Evolutionary conservation across 2,329 filamentous ascomycete species (phyloP), one percentile per base, ranked within the genome.

Genomic region (Proliferodiscus dingleyae): DNA sequence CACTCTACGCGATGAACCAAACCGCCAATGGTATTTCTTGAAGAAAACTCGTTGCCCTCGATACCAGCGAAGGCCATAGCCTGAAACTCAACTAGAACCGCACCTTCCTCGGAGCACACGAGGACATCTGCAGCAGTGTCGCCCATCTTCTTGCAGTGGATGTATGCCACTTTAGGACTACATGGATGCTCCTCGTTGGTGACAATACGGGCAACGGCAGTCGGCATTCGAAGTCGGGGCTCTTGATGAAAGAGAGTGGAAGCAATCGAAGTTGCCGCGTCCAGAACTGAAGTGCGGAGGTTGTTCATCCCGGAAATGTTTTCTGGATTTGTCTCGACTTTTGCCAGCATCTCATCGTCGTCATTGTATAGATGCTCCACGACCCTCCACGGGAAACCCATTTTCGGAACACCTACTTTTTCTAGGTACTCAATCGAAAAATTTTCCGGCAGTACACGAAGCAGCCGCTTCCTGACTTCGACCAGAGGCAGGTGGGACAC

Each of bases 351-450:
- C 44, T 71, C 66, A n/a, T n/a, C n/a, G 6, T 61, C 59, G 3
- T 52, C 38, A 34, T 66, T 65, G 1, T 64, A 66, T 26, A 62
- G 60, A 44, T 71, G 68, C 38, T 70, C 63, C 1, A 57, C 48
- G 1, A 71, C 64, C 1, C 47, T 52, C 69, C 69, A 72, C 1
- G 68, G 68, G 45, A 70, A 71, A 6, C 60, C 67, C 51, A 70
- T 69, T 1, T 56, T 64, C 0, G 64, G 57, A 1, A 71, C 68
- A 2, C 69, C 69, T 2, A 70, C 63, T 16, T 60, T 63, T 8
- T 55, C 55, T 2, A 71, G 57, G 45, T 68, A 71, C 9, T 69
- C 58, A 37, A 66, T 64, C 0, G 63, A 57, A 48, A 71, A 71
- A 22, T 39, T 60, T 18, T 61, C 56, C 0, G 58, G 49, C 15